Evolutionary conservation across 768 basidiomycete genomes (phyloP), one percentile per base, ranked within the genome.

Genomic region (Pisolithus microcarpus): DNA sequence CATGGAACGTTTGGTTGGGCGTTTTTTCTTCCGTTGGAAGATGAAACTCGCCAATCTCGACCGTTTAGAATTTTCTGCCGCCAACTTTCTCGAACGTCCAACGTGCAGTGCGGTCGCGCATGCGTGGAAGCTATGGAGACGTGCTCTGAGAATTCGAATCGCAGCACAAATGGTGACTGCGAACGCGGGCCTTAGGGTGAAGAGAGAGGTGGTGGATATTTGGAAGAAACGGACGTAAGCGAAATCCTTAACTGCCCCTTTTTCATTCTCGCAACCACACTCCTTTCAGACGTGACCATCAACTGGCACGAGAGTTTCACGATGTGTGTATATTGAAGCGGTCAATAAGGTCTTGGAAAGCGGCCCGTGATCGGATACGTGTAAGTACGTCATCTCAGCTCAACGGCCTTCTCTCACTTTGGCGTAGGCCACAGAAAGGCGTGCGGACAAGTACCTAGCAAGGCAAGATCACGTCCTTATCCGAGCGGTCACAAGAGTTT

Each of bases 221-320:
- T 91, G 88, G 89, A 79, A 75, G 55, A 70, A 64, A 39, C 70
- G 73, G 52, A 64, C 73, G 86, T 86, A 58, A 61, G 81, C 68
- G 4, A 30, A 51, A 55, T 54, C 38, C 28, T 24, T 54, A 7
- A 16, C 46, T 21, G 19, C 23, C 24, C 42, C 48, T 19, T 28
- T 13, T 10, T 38, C 21, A 46, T 28, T 52, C 47, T 46, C 30
- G 36, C n/a, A 55, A 18, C 42, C 40, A 58, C 28, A 13, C n/a
- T 10, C 43, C 10, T 38, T 43, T 43, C 46, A 87, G 84, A 52
- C 66, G 68, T 46, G 68, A 75, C 28, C 65, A 67, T 43, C 74
- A 66, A 52, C 60, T 48, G 19, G 81, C 81, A 7, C 70, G 71
- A 42, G 66, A 65, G 1, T 74, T 76, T 52, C 63, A 77, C 56